phyloP scores from a whole-genome alignment of 2,329 filamentous ascomycete species.

The Exophiala viscosa region DNA sequence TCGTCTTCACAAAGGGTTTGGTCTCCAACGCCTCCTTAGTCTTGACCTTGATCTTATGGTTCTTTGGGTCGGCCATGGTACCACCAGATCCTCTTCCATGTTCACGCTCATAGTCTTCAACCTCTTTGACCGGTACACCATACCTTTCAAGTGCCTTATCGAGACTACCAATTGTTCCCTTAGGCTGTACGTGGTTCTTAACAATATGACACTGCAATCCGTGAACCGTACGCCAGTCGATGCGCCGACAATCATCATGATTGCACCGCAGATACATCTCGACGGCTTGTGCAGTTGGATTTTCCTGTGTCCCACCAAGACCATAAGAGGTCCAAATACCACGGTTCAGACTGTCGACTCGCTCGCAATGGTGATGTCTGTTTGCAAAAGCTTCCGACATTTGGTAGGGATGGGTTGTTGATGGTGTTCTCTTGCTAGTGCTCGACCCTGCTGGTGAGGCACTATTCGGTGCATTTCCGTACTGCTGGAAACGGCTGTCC shows the following conservation, averaged over 20 bases:
- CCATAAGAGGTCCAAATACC: constrained; percentile 30
- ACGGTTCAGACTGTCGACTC: constrained; percentile 26
- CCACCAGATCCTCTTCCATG: constrained; percentile 27
- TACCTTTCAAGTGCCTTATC: constrained; percentile 28
- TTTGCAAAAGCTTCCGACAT: constrained; percentile 31
- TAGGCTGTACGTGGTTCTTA: constrained; percentile 28
- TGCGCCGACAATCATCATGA: constrained; percentile 27
- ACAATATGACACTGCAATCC: constrained; percentile 30
- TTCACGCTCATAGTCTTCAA: constrained; percentile 26
- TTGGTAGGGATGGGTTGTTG: constrained; percentile 29
- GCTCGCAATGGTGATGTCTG: constrained; percentile 29
- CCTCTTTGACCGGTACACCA: constrained; percentile 26
- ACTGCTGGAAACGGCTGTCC: constrained; percentile 20
- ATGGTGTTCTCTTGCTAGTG: constrained; percentile 24
- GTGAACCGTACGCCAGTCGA: constrained; percentile 30
- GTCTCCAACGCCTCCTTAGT: constrained; percentile 12
- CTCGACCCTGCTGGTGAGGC: neutral
- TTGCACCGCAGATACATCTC: constrained; percentile 30
- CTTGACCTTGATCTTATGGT: constrained; percentile 27
- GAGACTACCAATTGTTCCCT: constrained; percentile 29
- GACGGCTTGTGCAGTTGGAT: constrained; percentile 23
- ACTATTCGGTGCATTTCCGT: constrained; percentile 6
- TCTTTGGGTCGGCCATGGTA: constrained; percentile 29
- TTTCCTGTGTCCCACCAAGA: constrained; percentile 23
- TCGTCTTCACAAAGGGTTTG: constrained; percentile 9